Conservation (phyloP, 192 early-diverging fungal genomes). For the Backusella morwellensis region DNA sequence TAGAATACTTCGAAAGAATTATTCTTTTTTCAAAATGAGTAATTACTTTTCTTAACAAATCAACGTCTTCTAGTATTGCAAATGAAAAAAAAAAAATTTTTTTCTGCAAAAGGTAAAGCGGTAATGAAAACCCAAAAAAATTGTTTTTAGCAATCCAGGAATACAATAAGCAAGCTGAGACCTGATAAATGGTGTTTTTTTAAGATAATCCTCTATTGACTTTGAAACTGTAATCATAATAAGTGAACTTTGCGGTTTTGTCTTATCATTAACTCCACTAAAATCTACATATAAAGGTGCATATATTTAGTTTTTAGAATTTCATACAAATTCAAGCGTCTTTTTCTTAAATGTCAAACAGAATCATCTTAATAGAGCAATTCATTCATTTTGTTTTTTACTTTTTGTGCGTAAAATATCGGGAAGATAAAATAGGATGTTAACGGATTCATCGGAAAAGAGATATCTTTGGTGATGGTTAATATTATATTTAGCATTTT, state of each 20-base stretch:
- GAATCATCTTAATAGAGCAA: too few relatives aligned
- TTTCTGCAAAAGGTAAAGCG: background rate
- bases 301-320: background rate
- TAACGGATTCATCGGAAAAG: background rate
- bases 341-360: background rate
- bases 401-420: background rate
- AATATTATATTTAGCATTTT: background rate
- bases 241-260: background rate
- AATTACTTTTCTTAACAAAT: background rate
- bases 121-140: background rate
- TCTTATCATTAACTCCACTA: background rate
- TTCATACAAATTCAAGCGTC: background rate
- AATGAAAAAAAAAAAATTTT: background rate
- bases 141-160: background rate
- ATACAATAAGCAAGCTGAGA: background rate
- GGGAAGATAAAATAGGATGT: slow-evolving; percentile 2
- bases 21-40: background rate
- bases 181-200: background rate
- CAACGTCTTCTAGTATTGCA: background rate
- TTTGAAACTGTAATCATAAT: background rate
- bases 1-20: background rate
- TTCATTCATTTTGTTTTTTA: too few relatives aligned
- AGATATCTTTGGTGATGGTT: background rate
- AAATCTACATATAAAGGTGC: background rate
- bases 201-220: background rate